A percentile compares a stretch with the other conserved stretches of the same genome.
Evolutionary conservation across 2,329 filamentous ascomycete species (phyloP).

Genomic region (Cordyceps javanica): DNA sequence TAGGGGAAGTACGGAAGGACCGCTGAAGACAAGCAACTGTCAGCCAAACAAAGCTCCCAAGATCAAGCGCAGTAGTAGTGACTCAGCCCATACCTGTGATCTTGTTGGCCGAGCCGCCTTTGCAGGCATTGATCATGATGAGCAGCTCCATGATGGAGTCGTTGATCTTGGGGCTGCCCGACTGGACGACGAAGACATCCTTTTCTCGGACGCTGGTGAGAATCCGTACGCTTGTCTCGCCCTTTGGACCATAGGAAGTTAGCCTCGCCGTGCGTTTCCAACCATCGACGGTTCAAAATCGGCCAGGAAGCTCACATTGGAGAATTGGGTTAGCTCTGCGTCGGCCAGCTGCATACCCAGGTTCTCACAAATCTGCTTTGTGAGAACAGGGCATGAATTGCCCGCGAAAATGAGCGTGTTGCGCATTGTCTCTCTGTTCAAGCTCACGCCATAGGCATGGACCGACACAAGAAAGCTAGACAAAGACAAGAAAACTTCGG

Average conservation of each 20-base stretch:
- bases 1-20: conserved; percentile 97
- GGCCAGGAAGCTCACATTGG: conserved; percentile 50
- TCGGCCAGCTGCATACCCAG: conserved; percentile 59
- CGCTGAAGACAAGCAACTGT: conserved; percentile 40
- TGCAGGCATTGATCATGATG: conserved; percentile 98
- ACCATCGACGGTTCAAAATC: no score
- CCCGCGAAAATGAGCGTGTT: conserved; percentile 64
- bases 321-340: conserved; percentile 63
- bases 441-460: conserved; percentile 19
- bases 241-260: conserved; percentile 37
- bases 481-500: conserved; percentile 16
- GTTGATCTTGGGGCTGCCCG: conserved; percentile 91
- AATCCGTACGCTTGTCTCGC: conserved; percentile 65
- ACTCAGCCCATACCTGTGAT: conserved; percentile 64
- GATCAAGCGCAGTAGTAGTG: background rate
- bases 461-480: conserved; percentile 18
- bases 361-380: conserved; percentile 61
- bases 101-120: conserved; percentile 93
- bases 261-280: conserved; percentile 14
- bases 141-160: conserved; percentile 98
- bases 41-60: background rate
- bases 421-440: conserved; percentile 47
- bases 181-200: conserved; percentile 98
- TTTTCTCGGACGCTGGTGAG: conserved; percentile 83
- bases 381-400: conserved; percentile 60